A percentile compares a stretch with the other conserved stretches of the same genome.
Conservation (phyloP, 2,329 filamentous ascomycete genomes). For the Penicillium sp. region DNA sequence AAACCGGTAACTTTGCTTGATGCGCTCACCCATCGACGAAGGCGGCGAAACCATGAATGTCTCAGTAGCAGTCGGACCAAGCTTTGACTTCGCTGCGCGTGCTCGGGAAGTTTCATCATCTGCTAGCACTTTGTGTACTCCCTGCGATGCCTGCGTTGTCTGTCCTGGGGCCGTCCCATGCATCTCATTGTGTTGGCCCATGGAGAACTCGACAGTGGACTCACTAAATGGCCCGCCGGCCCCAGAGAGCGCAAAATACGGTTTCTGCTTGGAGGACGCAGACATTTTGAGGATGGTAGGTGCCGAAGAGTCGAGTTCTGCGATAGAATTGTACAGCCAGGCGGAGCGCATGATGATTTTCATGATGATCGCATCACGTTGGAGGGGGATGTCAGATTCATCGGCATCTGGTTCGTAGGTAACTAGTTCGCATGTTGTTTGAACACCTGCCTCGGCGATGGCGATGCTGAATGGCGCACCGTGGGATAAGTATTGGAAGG, state of each 20-base stretch:
- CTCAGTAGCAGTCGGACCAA: slow-evolving; percentile 48
- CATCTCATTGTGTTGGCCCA: slow-evolving; percentile 40
- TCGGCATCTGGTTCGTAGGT: slow-evolving; percentile 76
- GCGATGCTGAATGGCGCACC: slow-evolving; percentile 82
- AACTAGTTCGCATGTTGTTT: slow-evolving; percentile 83
- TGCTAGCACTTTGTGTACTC: slow-evolving; percentile 32
- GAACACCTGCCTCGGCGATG: slow-evolving; percentile 81
- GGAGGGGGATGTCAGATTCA: slow-evolving; percentile 70
- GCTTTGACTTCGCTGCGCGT: slow-evolving; percentile 34
- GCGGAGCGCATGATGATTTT: slow-evolving; percentile 87
- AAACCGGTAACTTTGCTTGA: slow-evolving; percentile 83
- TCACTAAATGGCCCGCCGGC: slow-evolving; percentile 59
- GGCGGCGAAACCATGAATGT: slow-evolving; percentile 58
- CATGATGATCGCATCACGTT: slow-evolving; percentile 74
- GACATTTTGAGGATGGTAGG: slow-evolving; percentile 71
- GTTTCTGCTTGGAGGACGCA: slow-evolving; percentile 59
- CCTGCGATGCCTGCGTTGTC: slow-evolving; percentile 18
- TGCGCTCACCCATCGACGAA: slow-evolving; percentile 57
- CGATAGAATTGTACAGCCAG: slow-evolving; percentile 53
- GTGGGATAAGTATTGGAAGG: slow-evolving; percentile 71
- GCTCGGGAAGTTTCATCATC: slow-evolving; percentile 38
- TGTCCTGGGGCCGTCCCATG: slow-evolving; percentile 20
- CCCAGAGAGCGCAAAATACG: slow-evolving; percentile 74
- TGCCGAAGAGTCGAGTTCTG: slow-evolving; percentile 61
- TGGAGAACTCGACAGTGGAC: slow-evolving; percentile 61